These are phyloP conservation scores for Coemansia sp. DNA, from an alignment of 192 early-diverging fungal species.

Conservation along the genomic window DNA sequence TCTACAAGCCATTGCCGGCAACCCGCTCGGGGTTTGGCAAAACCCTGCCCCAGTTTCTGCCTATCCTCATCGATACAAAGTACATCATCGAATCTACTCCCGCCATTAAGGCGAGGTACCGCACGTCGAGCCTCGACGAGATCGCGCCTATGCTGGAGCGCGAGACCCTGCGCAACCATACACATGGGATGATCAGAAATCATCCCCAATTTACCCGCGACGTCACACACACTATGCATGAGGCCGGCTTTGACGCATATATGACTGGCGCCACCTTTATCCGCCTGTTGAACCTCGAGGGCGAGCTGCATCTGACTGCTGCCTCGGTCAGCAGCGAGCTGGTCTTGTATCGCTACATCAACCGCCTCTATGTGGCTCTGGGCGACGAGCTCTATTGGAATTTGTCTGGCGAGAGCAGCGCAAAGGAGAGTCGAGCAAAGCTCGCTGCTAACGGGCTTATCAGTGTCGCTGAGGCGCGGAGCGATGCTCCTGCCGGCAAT, in stretches of 20 bases:
- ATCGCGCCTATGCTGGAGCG: conserved; percentile 35
- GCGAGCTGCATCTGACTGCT: conserved; percentile 21
- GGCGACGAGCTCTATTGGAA: conserved; percentile 18
- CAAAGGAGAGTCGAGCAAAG: not conserved
- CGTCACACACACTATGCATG: conserved; percentile 63
- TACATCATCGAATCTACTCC: conserved; percentile 52
- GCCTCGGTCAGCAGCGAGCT: conserved; percentile 21
- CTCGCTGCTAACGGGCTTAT: not conserved
- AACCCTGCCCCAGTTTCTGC: conserved; percentile 55
- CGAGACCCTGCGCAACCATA: conserved; percentile 6
- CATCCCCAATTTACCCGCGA: conserved; percentile 56
- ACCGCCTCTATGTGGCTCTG: conserved; percentile 24
- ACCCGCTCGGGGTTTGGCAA: conserved; percentile 70
- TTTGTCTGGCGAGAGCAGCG: conserved; percentile 6
- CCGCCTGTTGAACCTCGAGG: conserved; percentile 56
- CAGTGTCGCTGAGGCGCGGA: not conserved
- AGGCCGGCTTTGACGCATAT: conserved; percentile 92
- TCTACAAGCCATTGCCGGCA: conserved; percentile 66
- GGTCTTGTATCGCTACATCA: conserved; percentile 46
- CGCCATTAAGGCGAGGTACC: conserved; percentile 23
- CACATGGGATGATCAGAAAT: conserved; percentile 35
- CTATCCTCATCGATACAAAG: conserved; percentile 50
- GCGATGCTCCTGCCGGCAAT: not conserved
- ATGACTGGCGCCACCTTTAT: conserved; percentile 81
- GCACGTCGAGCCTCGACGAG: conserved; percentile 45